Percentiles rank a stretch among this genome's conserved stretches.
phyloP scores from a whole-genome alignment of 495 filamentous ascomycete species.

The Penicillium samsonianum region DNA sequence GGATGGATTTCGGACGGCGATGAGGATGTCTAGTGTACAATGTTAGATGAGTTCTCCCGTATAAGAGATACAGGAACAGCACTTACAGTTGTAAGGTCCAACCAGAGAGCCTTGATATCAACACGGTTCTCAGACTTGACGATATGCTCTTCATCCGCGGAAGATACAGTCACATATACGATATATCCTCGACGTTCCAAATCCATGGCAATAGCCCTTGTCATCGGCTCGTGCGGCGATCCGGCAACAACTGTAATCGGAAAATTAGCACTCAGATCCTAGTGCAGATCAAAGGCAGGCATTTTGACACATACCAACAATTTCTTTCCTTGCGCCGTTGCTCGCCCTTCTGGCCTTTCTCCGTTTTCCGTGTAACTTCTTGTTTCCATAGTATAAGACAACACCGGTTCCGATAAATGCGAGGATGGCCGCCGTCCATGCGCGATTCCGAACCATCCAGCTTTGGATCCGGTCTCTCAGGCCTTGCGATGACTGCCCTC shows the following conservation, averaged over 20 bases:
- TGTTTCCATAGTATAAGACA: conserved; percentile 65
- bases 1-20: conserved; percentile 55
- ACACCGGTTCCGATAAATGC: conserved; percentile 67
- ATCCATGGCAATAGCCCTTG: conserved; percentile 76
- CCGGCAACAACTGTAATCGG: conserved; percentile 68
- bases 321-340: conserved; percentile 86
- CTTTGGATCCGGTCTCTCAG: conserved; percentile 46
- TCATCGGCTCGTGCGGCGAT: conserved; percentile 75
- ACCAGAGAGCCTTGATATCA: conserved; percentile 77
- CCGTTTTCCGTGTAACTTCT: conserved; percentile 60
- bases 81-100: conserved; percentile 69
- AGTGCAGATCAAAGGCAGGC: not conserved
- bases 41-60: conserved; percentile 8
- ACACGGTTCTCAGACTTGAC: conserved; percentile 71
- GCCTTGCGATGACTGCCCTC: conserved; percentile 39
- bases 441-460: conserved; percentile 71
- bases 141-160: conserved; percentile 75
- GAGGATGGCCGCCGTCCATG: conserved; percentile 66
- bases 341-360: conserved; percentile 72
- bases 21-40: conserved; percentile 50
- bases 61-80: not conserved
- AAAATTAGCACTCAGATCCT: conserved; percentile 18
- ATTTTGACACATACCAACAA: conserved; percentile 58
- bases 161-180: conserved; percentile 82
- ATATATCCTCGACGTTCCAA: conserved; percentile 91